These are phyloP conservation scores for Calocybe gangraenosa DNA, from an alignment of 768 basidiomycete species.

Conservation along the genomic window DNA sequence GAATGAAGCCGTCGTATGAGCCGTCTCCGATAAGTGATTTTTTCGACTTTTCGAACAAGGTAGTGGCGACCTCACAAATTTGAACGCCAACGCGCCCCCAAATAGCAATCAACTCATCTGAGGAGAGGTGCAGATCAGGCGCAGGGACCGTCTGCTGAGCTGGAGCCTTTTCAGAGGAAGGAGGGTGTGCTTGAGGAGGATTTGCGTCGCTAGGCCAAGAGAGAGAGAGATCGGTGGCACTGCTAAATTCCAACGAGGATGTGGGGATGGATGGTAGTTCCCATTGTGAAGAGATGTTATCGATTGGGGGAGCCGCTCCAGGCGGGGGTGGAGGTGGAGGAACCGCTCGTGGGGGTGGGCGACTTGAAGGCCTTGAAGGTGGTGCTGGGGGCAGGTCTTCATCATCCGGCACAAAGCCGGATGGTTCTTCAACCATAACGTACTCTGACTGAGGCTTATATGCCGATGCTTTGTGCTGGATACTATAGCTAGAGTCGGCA, in stretches of 20 bases:
- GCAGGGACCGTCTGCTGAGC: conserved; percentile 15
- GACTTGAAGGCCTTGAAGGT: conserved; percentile 35
- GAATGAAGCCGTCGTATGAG: conserved; percentile 74
- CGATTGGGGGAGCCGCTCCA: conserved; percentile 20
- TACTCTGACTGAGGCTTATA: conserved; percentile 43
- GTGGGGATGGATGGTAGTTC: conserved; percentile 61
- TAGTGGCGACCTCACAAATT: conserved; percentile 65
- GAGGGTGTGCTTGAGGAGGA: conserved; percentile 21
- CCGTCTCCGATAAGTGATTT: conserved; percentile 81
- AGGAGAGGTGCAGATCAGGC: conserved; percentile 34
- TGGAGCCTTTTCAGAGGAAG: conserved; percentile 13
- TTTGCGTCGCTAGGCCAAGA: conserved; percentile 64
- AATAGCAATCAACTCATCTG: conserved; percentile 66
- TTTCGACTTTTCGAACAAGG: conserved; percentile 72
- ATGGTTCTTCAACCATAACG: conserved; percentile 59
- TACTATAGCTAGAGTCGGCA: conserved; percentile 21
- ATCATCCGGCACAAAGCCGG: conserved; percentile 27
- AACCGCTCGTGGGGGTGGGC: conserved; percentile 31
- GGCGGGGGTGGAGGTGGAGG: conserved; percentile 25
- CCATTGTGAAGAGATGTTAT: conserved; percentile 52
- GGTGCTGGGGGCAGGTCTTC: conserved; percentile 45
- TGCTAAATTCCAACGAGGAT: conserved; percentile 47
- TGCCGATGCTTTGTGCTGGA: conserved; percentile 20
- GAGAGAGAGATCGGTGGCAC: conserved; percentile 44
- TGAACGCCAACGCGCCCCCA: conserved; percentile 75